Evolutionary conservation across 108 stramenopile genomes (phyloP), one percentile per base, ranked within the genome.

Genomic region (Aurantiochytrium sp.): DNA sequence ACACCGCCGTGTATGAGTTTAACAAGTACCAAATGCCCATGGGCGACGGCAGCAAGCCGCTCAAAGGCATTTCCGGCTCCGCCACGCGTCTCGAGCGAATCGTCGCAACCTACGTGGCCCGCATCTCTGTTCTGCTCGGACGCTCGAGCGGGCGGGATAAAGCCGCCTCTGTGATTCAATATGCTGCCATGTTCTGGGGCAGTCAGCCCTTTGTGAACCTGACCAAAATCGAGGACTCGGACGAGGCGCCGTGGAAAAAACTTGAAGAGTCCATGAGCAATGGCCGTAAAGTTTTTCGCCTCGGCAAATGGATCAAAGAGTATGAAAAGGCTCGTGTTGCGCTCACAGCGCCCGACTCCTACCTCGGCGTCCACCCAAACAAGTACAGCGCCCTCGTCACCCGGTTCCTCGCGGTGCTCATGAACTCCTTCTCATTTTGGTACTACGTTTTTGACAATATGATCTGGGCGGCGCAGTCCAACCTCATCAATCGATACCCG

Each of bases 1-100:
- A 83, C 28, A 83, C 76, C 10, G 76, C 76, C 25, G 76, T 83
- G 23, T 83, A 83, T 53, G 51, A 47, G 45, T 83, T 83, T 23
- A 83, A 83, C 23, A 53, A 83, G 76, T 83, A 83, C 28, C 76
- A 83, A 45, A 83, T 83, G 76, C 76, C 76, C 76, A 53, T 83
- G 4, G 76, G 51, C 49, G 76, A 83, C 16, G 64, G 25, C 35
- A 69, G 42, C 10, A 69, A 69, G 25, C 64, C 64, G 8, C 42
- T 69, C 64, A 83, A 83, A 3, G 76, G 51, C 28, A 45, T 47
- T 6, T 43, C 76, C n/a, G 51, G 51, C 6, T 25, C 45, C 12
- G 12, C 49, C 16, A 21, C n/a, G 45, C 45, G 76, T 12, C 16
- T 53, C 12, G 76, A 83, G 76, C 76, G 76, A 8, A 53, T 53